Percentiles rank a stretch among this genome's conserved stretches.
Evolutionary conservation across 2,329 filamentous ascomycete genomes (phyloP).

Genomic region (Aspergillus clavatus): DNA sequence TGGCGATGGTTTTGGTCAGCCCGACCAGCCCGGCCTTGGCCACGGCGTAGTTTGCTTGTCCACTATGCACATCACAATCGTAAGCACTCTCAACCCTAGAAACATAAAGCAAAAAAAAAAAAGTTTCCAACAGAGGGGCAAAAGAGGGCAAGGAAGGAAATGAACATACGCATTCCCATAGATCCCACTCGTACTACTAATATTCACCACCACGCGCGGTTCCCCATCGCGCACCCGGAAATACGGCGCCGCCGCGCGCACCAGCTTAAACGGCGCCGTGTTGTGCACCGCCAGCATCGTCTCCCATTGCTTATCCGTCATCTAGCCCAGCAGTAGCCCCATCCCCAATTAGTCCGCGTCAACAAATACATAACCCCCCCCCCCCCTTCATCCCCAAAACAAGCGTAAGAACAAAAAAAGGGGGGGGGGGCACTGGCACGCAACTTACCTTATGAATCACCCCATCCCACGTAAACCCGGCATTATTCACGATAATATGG

Average conservation of each 20-base stretch:
- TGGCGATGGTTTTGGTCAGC: slow-evolving; percentile 82
- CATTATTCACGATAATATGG: slow-evolving; percentile 87
- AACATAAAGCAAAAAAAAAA: too few species aligned
- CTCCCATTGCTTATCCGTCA: slow-evolving; percentile 87
- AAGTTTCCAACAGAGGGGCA: too few species aligned
- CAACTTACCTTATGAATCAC: slow-evolving; percentile 74
- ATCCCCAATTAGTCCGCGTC: not conserved
- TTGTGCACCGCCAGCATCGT: slow-evolving; percentile 79
- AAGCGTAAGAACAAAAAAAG: too few species aligned
- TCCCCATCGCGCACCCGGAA: slow-evolving; percentile 83
- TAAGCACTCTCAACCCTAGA: too few species aligned
- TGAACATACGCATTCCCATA: slow-evolving; percentile 71
- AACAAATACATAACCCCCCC: too few species aligned
- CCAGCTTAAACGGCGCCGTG: slow-evolving; percentile 79
- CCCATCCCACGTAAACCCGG: slow-evolving; percentile 88
- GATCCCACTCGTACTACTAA: slow-evolving; percentile 74
- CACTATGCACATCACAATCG: slow-evolving; percentile 32
- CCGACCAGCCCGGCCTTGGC: slow-evolving; percentile 81
- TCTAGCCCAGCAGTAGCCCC: slow-evolving; percentile 39
- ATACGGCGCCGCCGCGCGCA: slow-evolving; percentile 74
- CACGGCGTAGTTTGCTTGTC: slow-evolving; percentile 83
- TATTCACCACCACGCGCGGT: slow-evolving; percentile 74
- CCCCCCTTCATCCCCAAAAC: too few species aligned
- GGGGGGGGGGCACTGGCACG: slow-evolving; percentile 2
- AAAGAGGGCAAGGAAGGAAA: too few species aligned